phyloP scores from a whole-genome alignment of 352 stramenopile species.

The Vaucheria bursata region DNA sequence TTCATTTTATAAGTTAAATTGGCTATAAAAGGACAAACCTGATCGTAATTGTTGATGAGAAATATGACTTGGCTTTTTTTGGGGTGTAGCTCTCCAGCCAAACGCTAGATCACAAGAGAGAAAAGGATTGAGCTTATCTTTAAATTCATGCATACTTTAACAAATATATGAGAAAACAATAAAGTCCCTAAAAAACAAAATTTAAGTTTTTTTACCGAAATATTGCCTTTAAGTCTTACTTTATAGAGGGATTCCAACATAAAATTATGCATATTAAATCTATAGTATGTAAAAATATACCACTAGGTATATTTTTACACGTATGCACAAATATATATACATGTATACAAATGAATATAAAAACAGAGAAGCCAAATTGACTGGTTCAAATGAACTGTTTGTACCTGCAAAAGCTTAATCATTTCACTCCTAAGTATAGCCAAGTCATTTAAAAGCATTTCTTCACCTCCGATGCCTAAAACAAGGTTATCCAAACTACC shows the following conservation, averaged over 20 bases:
- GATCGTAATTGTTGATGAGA: conserved; percentile 95
- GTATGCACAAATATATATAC: no score
- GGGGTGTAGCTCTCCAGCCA: conserved; percentile 77
- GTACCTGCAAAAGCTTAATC: conserved; percentile 41
- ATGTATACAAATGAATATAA: no score
- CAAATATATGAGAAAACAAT: no score
- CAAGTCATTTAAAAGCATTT: conserved; percentile 89
- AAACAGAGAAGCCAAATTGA: no score
- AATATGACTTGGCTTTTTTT: conserved; percentile 91
- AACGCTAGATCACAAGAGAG: conserved; percentile 55
- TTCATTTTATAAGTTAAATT: not conserved
- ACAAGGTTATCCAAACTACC: conserved; percentile 29
- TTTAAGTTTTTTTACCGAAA: no score
- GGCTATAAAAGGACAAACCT: conserved; percentile 35
- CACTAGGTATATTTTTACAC: no score
- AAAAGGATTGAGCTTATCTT: not conserved
- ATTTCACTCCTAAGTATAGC: conserved; percentile 67
- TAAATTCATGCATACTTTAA: no score
- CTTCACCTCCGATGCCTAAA: conserved; percentile 47
- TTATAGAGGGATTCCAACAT: no score
- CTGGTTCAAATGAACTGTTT: not conserved
- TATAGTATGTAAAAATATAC: no score
- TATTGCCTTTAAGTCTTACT: no score
- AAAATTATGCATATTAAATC: no score
- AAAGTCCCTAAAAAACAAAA: no score